Conservation (phyloP, 2,329 filamentous ascomycete species). For the Colletotrichum echinochloae region DNA sequence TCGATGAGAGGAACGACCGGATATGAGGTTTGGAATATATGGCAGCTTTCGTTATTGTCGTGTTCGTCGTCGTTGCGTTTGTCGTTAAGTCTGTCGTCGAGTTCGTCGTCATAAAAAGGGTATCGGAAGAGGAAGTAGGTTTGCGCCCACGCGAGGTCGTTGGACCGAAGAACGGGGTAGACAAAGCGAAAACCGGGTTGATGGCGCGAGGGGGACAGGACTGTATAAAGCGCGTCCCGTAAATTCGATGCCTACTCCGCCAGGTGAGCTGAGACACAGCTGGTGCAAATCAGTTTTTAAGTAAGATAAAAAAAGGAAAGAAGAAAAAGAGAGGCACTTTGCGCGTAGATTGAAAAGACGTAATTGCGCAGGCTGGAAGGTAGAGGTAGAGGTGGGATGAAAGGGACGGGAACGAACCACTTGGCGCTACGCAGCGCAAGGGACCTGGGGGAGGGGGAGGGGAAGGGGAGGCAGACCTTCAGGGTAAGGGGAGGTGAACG, state of each 20-base stretch:
- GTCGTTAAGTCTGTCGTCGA: conserved; percentile 28
- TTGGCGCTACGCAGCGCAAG: conserved; percentile 23
- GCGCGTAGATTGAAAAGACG: conserved; percentile 12
- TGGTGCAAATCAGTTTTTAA: conserved; percentile 23
- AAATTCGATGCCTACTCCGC: not conserved
- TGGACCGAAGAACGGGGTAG: not conserved
- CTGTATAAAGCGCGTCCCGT: conserved; percentile 1
- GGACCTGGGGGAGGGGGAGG: conserved; percentile 16
- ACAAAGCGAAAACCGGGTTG: conserved; percentile 6
- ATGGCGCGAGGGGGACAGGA: not conserved
- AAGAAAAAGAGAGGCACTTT: not conserved
- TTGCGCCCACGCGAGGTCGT: conserved; percentile 7
- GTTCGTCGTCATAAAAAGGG: conserved; percentile 16
- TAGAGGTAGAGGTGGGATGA: conserved; percentile 13
- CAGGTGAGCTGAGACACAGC: conserved; percentile 19
- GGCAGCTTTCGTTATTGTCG: not conserved
- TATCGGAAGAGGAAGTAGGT: conserved; percentile 18
- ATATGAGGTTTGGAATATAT: conserved; percentile 6
- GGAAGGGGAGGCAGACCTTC: not conserved
- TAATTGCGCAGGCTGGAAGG: conserved; percentile 34
- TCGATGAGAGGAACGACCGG: conserved; percentile 35
- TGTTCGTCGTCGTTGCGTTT: not conserved
- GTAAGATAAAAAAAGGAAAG: not conserved
- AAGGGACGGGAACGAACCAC: conserved; percentile 22
- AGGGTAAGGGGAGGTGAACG: conserved; percentile 15